Evolutionary conservation across 2,329 filamentous ascomycete genomes (phyloP).

Genomic region (Basipetospora chlamydospora): DNA sequence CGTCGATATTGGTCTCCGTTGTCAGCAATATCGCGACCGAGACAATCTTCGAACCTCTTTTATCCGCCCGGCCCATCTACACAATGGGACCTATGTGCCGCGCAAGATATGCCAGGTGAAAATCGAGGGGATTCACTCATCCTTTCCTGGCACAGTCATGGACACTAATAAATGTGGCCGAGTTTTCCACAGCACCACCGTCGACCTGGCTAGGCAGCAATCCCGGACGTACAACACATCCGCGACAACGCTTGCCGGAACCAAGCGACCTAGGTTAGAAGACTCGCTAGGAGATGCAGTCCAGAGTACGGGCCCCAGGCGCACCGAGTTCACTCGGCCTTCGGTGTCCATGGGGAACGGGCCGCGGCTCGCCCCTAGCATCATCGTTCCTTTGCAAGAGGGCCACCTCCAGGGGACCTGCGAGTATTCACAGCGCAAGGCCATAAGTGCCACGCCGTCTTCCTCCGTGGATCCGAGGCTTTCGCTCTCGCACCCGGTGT

Average conservation of each 20-base stretch:
- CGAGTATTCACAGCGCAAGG: constrained; percentile 42
- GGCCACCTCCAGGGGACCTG: constrained; percentile 16
- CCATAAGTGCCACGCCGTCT: constrained; percentile 38
- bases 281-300: neutral
- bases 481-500: constrained; percentile 46
- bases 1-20: too few relatives aligned
- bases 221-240: neutral
- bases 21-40: too few relatives aligned
- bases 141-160: too few relatives aligned
- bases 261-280: neutral
- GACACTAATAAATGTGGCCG: neutral
- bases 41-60: too few relatives aligned
- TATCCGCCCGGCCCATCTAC: too few relatives aligned
- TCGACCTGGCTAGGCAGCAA: neutral
- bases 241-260: neutral
- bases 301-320: neutral
- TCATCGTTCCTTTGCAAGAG: constrained; percentile 24
- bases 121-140: too few relatives aligned
- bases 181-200: neutral
- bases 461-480: constrained; percentile 38
- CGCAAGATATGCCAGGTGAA: too few relatives aligned
- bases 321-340: neutral
- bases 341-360: constrained; percentile 1
- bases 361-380: constrained; percentile 25
- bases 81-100: too few relatives aligned